Evolutionary conservation across 1,284 basidiomycete genomes (phyloP).

Genomic region (Amylostereum chailletii): DNA sequence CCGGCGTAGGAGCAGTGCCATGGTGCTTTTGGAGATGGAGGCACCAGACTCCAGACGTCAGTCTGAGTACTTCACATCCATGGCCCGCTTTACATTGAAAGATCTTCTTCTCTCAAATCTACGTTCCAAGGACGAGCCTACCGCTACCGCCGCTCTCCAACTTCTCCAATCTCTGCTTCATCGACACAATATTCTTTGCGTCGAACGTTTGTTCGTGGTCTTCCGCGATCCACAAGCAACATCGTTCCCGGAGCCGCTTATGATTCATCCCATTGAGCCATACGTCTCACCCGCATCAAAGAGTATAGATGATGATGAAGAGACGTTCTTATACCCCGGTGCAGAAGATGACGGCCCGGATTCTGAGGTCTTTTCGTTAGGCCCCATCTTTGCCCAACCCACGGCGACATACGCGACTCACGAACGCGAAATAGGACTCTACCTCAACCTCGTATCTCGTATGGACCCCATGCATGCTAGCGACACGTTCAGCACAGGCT

Average conservation of each 20-base stretch:
- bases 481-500: conserved; percentile 79
- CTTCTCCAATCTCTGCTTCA: conserved; percentile 70
- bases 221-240: conserved; percentile 66
- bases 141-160: conserved; percentile 70
- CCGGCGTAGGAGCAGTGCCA: conserved; percentile 75
- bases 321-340: conserved; percentile 60
- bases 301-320: conserved; percentile 49
- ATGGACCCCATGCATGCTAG: conserved; percentile 69
- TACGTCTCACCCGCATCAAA: conserved; percentile 5
- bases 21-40: conserved; percentile 78
- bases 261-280: conserved; percentile 18
- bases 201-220: conserved; percentile 61
- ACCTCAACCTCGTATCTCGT: conserved; percentile 70
- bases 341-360: conserved; percentile 23
- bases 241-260: conserved; percentile 56
- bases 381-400: conserved; percentile 46
- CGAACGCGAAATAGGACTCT: conserved; percentile 76
- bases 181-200: conserved; percentile 60
- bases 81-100: conserved; percentile 84
- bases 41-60: conserved; percentile 58
- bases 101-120: conserved; percentile 80
- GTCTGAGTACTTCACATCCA: conserved; percentile 77
- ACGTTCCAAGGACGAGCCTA: conserved; percentile 52
- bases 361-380: conserved; percentile 9
- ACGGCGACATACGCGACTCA: conserved; percentile 69